Conservation (phyloP, 2,329 filamentous ascomycete species). For the Claviceps capensis region DNA sequence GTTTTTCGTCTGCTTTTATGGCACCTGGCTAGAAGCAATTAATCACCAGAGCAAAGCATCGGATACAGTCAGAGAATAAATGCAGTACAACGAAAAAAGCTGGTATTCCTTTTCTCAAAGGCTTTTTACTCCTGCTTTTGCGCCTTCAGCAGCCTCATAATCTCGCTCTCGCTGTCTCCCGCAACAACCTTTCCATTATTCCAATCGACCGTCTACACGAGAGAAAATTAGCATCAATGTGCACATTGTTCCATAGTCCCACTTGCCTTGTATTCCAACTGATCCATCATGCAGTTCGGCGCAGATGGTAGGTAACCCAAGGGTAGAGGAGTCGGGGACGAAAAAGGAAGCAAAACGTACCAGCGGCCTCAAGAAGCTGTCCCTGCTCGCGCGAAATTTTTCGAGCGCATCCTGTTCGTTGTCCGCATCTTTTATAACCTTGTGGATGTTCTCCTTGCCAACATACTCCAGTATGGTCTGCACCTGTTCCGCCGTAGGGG, state of each 20-base stretch:
- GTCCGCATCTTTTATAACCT: conserved; percentile 59
- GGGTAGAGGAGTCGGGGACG: neutral
- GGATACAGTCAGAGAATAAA: neutral
- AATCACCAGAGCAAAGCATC: neutral
- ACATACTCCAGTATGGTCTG: conserved; percentile 75
- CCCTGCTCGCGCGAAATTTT: conserved; percentile 56
- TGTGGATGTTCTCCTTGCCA: conserved; percentile 43
- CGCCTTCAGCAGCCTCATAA: conserved; percentile 63
- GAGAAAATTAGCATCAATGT: neutral
- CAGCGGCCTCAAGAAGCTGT: conserved; percentile 61
- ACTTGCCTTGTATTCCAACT: neutral
- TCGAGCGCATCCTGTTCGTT: conserved; percentile 66
- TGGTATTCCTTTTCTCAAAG: neutral
- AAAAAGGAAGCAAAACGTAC: conserved; percentile 35
- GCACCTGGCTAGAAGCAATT: neutral
- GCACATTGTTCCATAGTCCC: neutral
- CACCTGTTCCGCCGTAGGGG: conserved; percentile 72
- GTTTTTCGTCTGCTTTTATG: too few relatives aligned
- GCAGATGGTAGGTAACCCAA: neutral
- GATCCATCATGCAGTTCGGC: neutral
- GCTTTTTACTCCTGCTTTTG: neutral
- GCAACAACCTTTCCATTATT: conserved; percentile 70
- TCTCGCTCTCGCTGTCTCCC: conserved; percentile 76
- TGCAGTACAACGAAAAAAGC: neutral
- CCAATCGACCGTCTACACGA: conserved; percentile 64